Evolutionary conservation across 176 grass and related monocot species (phyloP), one percentile per base, ranked within the genome.

Genomic region (Microstegium vimineum): DNA sequence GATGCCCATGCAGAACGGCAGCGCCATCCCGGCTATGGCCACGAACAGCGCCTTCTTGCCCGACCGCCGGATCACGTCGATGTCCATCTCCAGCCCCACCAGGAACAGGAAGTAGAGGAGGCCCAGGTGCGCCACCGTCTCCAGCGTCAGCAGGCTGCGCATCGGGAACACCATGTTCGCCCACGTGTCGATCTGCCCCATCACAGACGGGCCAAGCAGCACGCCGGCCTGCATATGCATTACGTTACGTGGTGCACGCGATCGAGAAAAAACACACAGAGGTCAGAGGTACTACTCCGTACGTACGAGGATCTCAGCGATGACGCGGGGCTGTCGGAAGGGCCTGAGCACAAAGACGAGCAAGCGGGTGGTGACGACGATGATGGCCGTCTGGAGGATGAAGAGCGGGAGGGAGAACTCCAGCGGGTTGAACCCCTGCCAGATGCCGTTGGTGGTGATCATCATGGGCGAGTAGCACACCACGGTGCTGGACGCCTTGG

Each of bases 51-150:
- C 89, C 76, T 94, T 90, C 84, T 87, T 90, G 0, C 85, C 89
- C 4, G 91, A 92, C 5, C 87, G 83, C 32, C 51, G 83, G 77
- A 97, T 88, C n/a, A 84, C 76, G 32, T 84, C 75, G 14, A 94
- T 34, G 74, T 97, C 91, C 91, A 97, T 97, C 90, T 97, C 89
- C 45, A 97, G 87, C 4, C 92, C 94, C 0, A 92, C 80, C 3
- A 97, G 54, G 87, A 94, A 97, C 22, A 97, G 80, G 67, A 92
- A 97, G 74, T 94, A 94, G 37, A 97, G 84, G 17, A 97, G 85
- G 10, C 94, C 94, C 6, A 97, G 76, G 80, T 97, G 92, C 11
- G 92, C 91, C 62, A 92, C 83, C 17, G 92, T 94, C 87, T 97
- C 92, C 66, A 97, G 79, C 22, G 88, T 92, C 3, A 94, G 85